Evolutionary conservation across 768 basidiomycete species (phyloP), one percentile per base, ranked within the genome.

Genomic region (Collybiopsis luxurians): DNA sequence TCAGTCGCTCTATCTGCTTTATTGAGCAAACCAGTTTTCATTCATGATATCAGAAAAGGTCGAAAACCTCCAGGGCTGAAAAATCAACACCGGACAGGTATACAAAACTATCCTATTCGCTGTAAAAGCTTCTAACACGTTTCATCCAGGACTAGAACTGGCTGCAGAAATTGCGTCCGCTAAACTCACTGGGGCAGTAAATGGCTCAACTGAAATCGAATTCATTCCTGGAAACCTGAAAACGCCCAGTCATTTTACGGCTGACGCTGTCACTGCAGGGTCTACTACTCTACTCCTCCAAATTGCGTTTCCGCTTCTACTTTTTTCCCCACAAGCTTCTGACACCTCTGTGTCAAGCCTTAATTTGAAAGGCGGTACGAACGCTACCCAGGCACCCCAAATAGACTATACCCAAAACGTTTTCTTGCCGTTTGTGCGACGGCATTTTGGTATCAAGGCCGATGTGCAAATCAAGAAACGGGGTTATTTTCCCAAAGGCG

Each of bases 401-500:
- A 80, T 90, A 27, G 90, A 92, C 69, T 90, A 90, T 66, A 80
- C 79, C 3, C 74, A 81, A 48, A 72, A 83, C 59, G 71, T 90
- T 48, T 76, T 92, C 64, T 66, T 92, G 5, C 90, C 89, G 0
- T 92, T 92, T 66, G 67, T 90, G 28, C 72, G 70, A 23, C 73
- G 68, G 11, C 84, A 87, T 66, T 84, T 90, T 65, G 77, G 77
- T 1, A 61, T 77, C 17, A 52, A 77, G 40, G 68, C 79, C 1
- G 68, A 69, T 3, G 66, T 91, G 24, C 67, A 78, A 24, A 69
- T 90, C 48, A 62, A 70, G 42, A 79, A 73, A 57, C 77, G 89
- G 9, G 90, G 90, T 0, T 91, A 90, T 69, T 88, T 73, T 60
- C 90, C 90, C 0, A 83, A 78, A 62, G 90, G 90, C 21, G 89